Conservation (phyloP, 2,329 filamentous ascomycete genomes). For the Fusarium ambrosium region DNA sequence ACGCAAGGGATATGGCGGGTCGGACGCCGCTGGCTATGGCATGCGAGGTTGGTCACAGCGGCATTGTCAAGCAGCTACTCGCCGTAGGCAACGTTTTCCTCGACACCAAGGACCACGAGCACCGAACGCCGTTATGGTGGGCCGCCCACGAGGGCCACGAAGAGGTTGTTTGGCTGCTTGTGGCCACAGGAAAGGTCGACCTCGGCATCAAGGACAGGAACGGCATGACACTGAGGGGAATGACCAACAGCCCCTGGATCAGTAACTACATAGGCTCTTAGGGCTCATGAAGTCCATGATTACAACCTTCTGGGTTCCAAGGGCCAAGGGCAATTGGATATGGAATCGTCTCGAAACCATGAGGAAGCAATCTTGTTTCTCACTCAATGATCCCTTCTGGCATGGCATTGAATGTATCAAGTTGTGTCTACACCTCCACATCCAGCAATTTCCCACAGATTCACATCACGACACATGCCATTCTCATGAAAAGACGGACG, state of each 20-base stretch:
- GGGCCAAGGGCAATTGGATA: background rate
- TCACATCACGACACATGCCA: background rate
- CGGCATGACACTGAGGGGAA: background rate
- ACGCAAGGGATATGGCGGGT: slow-evolving; percentile 4
- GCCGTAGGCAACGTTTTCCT: background rate
- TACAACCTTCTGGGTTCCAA: background rate
- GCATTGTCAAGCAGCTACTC: background rate
- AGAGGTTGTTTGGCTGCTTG: background rate
- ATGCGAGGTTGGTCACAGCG: background rate
- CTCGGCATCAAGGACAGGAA: background rate
- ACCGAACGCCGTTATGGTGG: background rate
- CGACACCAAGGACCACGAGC: background rate
- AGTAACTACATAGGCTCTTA: background rate
- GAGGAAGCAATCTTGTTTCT: background rate
- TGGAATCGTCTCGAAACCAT: background rate
- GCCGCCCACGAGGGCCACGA: background rate
- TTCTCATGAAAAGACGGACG: background rate
- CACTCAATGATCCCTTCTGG: background rate
- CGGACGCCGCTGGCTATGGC: background rate
- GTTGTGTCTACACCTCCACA: background rate
- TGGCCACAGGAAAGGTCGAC: background rate
- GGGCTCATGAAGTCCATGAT: background rate
- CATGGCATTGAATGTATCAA: background rate
- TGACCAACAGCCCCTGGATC: background rate
- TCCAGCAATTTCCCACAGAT: background rate